A percentile compares a stretch with the other conserved stretches of the same genome.
Conservation (phyloP, 495 filamentous ascomycete species). For the Talaromyces borbonicus region DNA sequence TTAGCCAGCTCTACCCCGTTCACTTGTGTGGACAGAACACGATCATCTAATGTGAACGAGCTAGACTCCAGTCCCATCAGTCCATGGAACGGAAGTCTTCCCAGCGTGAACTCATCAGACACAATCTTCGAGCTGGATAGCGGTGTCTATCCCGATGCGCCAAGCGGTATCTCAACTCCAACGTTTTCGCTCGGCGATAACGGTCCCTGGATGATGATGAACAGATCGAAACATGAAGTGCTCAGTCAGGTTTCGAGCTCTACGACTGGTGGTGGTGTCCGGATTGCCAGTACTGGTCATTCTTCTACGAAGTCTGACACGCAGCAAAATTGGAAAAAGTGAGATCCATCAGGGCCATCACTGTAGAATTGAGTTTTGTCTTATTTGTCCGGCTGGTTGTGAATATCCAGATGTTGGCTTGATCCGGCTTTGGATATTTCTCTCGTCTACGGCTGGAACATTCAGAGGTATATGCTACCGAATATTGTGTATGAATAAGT, state of each 20-base stretch:
- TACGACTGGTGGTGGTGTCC: not conserved
- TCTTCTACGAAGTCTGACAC: not conserved
- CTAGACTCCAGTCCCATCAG: not conserved
- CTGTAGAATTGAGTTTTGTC: too few relatives aligned
- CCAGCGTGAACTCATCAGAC: not conserved
- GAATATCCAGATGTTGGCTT: too few relatives aligned
- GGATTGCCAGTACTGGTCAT: not conserved
- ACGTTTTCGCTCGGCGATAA: not conserved
- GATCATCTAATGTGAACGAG: not conserved
- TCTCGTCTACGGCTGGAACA: too few relatives aligned
- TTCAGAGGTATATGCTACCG: too few relatives aligned
- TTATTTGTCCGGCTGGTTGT: too few relatives aligned
- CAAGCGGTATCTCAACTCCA: not conserved
- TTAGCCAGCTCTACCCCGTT: not conserved
- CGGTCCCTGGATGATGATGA: not conserved
- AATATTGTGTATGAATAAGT: too few relatives aligned
- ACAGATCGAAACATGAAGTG: not conserved
- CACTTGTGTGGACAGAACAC: not conserved
- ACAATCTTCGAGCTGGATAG: constrained; percentile 1
- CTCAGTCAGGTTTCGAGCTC: not conserved
- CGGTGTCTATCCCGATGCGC: not conserved
- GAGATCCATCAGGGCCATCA: too few relatives aligned
- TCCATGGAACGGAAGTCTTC: not conserved
- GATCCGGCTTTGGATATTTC: too few relatives aligned
- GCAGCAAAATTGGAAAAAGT: too few relatives aligned